A percentile compares a stretch with the other conserved stretches of the same genome.
Conservation (phyloP, 1,284 basidiomycete genomes). For the Stereum hirsutum region DNA sequence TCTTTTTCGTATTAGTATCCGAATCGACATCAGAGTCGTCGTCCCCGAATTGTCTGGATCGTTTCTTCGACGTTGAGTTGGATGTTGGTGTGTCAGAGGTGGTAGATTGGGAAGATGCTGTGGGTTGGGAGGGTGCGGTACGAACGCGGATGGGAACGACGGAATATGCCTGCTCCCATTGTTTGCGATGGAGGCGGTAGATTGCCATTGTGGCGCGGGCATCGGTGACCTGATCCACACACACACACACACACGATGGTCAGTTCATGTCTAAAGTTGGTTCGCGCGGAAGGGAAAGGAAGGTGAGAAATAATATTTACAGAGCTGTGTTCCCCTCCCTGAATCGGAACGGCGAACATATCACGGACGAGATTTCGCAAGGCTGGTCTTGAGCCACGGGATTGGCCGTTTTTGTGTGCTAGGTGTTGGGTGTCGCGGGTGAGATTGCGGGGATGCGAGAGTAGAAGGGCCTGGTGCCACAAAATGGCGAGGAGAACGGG, state of each 20-base stretch:
- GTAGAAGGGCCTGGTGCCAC: slow-evolving; percentile 61
- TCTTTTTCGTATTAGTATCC: no score
- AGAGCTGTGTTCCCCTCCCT: slow-evolving; percentile 82
- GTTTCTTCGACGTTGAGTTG: no score
- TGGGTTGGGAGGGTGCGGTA: no score
- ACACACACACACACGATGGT: slow-evolving; percentile 1
- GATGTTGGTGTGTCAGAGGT: no score
- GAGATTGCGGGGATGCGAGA: slow-evolving; percentile 79
- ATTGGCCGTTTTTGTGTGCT: slow-evolving; percentile 45
- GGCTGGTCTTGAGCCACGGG: slow-evolving; percentile 62
- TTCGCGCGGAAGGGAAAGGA: background rate
- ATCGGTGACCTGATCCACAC: slow-evolving; percentile 73
- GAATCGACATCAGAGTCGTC: no score
- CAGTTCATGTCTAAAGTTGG: no score
- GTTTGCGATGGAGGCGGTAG: slow-evolving; percentile 78
- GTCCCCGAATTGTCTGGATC: no score
- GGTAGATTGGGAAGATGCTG: no score
- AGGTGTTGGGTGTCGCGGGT: slow-evolving; percentile 80
- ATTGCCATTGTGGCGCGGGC: slow-evolving; percentile 95
- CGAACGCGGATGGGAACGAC: slow-evolving; percentile 7
- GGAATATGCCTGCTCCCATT: slow-evolving; percentile 56
- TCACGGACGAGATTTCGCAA: slow-evolving; percentile 78
- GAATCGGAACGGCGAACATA: slow-evolving; percentile 80
- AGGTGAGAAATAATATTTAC: slow-evolving; percentile 30
- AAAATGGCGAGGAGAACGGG: no score